Base-by-base conservation (phyloP, 2,329 filamentous ascomycete species). In the Dactylellina sp. region DNA sequence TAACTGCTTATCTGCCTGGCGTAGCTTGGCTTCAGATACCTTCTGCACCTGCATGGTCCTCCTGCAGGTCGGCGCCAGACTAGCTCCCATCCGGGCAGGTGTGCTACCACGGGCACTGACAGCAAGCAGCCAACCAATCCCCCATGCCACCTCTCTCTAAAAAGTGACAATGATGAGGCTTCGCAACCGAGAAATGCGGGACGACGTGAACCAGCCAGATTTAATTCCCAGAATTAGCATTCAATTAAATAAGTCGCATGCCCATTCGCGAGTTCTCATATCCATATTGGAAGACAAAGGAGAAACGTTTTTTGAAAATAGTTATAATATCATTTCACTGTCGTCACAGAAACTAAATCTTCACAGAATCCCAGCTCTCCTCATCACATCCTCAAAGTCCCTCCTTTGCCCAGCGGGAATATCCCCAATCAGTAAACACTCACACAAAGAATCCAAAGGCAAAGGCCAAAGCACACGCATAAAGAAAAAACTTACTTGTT, bases 361-460 rank as follows among this genome's bases (percentile, higher is more conserved):
- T 32, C 28, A 32, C 86, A 94, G 94, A 39, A 93, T 89, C 0
- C 93, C 93, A 4, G 93, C 93, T 78, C 91, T 85, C 76, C 85
- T 87, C 92, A 97, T 94, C 3, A 97, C 91, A 62, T 87, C 87
- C 81, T 93, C 90, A 82, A 97, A 97, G 79, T 97, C 92, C 59
- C 91, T 89, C 79, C 89, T 84, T 42, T 84, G 39, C 18, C 14
- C 12, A 11, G 32, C 25, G 12, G 16, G 35, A 40, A 71, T 56
- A 47, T 47, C 24, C 24, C 35, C 55, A 56, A 42, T 47, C 22
- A 24, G n/a, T n/a, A 24, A n/a, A n/a, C n/a, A n/a, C n/a, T n/a
- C n/a, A n/a, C n/a, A n/a, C n/a, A n/a, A n/a, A n/a, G n/a, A n/a
- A n/a, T n/a, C n/a, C n/a, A n/a, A n/a, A n/a, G n/a, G n/a, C 40